phyloP scores from a whole-genome alignment of 2,329 filamentous ascomycete species.

The Pyricularia pennisetigena region DNA sequence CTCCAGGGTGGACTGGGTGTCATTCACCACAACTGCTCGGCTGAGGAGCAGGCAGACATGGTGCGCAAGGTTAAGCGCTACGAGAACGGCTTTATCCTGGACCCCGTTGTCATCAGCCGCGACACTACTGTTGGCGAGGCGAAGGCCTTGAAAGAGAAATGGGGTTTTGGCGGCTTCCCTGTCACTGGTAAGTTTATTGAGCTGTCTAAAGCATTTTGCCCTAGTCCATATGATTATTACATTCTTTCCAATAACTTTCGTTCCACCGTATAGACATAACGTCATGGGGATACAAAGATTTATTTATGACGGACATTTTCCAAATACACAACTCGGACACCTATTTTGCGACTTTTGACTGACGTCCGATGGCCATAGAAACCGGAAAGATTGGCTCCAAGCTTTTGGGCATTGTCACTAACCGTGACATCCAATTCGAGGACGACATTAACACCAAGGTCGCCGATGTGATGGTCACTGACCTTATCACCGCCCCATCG shows the following conservation, averaged over 20 bases:
- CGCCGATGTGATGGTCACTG: slow-evolving; percentile 87
- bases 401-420: slow-evolving; percentile 94
- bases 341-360: slow-evolving; percentile 17
- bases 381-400: slow-evolving; percentile 88
- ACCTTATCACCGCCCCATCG: slow-evolving; percentile 77
- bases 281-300: slow-evolving; percentile 67
- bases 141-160: slow-evolving; percentile 88
- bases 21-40: slow-evolving; percentile 99
- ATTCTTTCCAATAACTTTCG: slow-evolving; percentile 86
- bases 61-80: slow-evolving; percentile 98
- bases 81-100: slow-evolving; percentile 97
- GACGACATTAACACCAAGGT: slow-evolving; percentile 62
- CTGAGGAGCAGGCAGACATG: slow-evolving; percentile 96
- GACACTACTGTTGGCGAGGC: slow-evolving; percentile 85
- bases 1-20: slow-evolving; percentile 83
- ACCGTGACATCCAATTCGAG: slow-evolving; percentile 97
- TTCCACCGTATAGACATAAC: slow-evolving; percentile 92
- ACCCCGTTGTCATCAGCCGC: slow-evolving; percentile 85
- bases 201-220: slow-evolving; percentile 8
- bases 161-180: slow-evolving; percentile 97
- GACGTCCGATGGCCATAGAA: slow-evolving; percentile 47
- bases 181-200: slow-evolving; percentile 74
- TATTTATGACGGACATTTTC: slow-evolving; percentile 31
- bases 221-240: slow-evolving; percentile 63
- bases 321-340: slow-evolving; percentile 3